Base-by-base conservation (phyloP, 495 filamentous ascomycete species). In the Tetracladium marchalianum region DNA sequence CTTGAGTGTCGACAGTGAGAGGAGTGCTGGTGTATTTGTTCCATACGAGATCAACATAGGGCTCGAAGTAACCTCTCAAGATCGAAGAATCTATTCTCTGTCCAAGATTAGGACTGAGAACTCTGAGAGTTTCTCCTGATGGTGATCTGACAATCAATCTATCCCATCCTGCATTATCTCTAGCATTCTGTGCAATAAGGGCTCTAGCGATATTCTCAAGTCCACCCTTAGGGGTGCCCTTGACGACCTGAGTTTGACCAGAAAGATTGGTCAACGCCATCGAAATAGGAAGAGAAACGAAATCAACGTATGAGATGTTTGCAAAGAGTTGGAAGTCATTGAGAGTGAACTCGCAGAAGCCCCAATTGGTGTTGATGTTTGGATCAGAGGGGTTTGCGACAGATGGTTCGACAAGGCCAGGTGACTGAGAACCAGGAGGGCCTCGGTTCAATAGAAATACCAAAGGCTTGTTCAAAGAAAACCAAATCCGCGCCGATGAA, bases 291-390 rank as follows among this genome's bases (percentile, higher is more conserved):
- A 85, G 51, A 41, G 68, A 66, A 35, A 84, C 75, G 55, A 87
- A 87, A 64, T 89, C 84, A 34, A 89, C 84, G 52, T 81, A 82
- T 43, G 68, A 74, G 53, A 87, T 83, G 55, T 89, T 89, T 41
- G 75, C 82, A 57, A 82, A 89, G 3, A 87, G 68, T 62, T 87
- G 77, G 15, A 61, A 45, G 39, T 57, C 56, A 60, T 85, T 84
- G 63, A 73, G 83, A 2, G 84, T 89, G 60, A 87, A 85, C 58
- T 89, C 84, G 62, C 68, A 73, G 55, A 89, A 89, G 27, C 67
- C 72, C 80, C 84, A 89, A 39, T 59, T 53, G 24, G 76, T 61
- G 24, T 75, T 69, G 57, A 81, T 78, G 54, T 87, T 87, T 0
- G 77, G 64, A 57, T 89, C 84, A 0, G 69, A 62, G 0, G 68